Base-by-base conservation (phyloP, 148 eudicot genomes). In the Vaccinium darrowii region DNA sequence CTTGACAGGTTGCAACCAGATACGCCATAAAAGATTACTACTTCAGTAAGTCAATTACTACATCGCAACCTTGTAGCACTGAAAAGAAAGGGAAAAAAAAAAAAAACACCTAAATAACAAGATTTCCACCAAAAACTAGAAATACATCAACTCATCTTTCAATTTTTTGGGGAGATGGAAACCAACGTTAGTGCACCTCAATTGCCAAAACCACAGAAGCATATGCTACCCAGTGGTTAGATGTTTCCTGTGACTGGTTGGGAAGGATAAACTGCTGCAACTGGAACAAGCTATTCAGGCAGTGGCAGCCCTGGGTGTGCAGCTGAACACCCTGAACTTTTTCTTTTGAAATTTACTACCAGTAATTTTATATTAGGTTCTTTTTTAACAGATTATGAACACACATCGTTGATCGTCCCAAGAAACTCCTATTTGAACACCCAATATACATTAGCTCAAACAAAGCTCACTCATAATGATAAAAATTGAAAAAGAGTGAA, bases 1-100 rank as follows among this genome's bases (percentile, higher is more conserved):
- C 33, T 39, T 56, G 30, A 79, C 47, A 53, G 47, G 65, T 79
- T 71, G 73, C 82, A 43, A 36, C 81, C 7, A 62, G 27, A 76
- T 60, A 76, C 47, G 36, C 25, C 60, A 2, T n/a, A 62, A 84
- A 43, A 11, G 23, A 76, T 25, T 33, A 36, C 19, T 1, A 69
- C 52, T 62, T 0, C 49, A 30, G 50, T 63, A 62, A 43, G 74
- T 63, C 36, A 39, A 80, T 2, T 19, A 21, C 12, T 18, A 8
- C 43, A 19, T 51, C 69, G 23, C 73, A 60, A 81, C 36, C 83
- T 43, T 50, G 8, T 47, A 39, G 13, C 1, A 16, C 69, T 56
- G 27, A 27, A 27, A 27, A 27, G 27, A 27, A 27, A 27, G 27
- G 49, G 39, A 43, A 21, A 11, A 52, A 6, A 21, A 80, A 6